These are phyloP conservation scores for Trichoderma sp. DNA, from an alignment of 2,329 filamentous ascomycete genomes.

Conservation along the genomic window DNA sequence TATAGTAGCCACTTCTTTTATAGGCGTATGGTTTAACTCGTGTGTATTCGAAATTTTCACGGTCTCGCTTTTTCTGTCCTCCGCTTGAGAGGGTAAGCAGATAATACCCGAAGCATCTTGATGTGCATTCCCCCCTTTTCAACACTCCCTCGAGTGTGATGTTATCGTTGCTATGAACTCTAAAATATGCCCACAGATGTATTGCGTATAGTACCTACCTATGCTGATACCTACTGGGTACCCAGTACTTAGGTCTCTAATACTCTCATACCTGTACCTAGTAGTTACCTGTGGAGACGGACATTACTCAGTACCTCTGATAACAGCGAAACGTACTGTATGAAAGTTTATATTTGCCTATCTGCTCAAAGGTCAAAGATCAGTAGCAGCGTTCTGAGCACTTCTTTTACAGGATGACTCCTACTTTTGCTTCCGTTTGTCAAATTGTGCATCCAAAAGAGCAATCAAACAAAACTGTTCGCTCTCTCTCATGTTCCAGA, in stretches of 20 bases:
- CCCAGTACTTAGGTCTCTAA: neutral
- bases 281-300: neutral
- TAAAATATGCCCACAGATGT: neutral
- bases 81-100: too few species aligned
- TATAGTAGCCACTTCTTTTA: too few species aligned
- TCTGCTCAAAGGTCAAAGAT: neutral
- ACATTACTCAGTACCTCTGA: neutral
- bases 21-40: too few species aligned
- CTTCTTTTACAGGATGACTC: neutral
- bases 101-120: neutral
- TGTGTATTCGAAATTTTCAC: too few species aligned
- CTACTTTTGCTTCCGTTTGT: too few species aligned
- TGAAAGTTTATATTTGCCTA: neutral
- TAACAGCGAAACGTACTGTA: rapidly evolving
- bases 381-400: neutral
- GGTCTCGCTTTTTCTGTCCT: too few species aligned
- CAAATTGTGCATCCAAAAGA: too few species aligned
- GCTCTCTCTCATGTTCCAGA: too few species aligned
- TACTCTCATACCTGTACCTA: neutral
- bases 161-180: neutral
- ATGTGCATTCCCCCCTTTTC: neutral
- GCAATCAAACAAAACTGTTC: too few species aligned
- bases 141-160: neutral
- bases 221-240: neutral
- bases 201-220: neutral